Evolutionary conservation across 129 eudicot species (phyloP).

Genomic region (Calendula officinalis): DNA sequence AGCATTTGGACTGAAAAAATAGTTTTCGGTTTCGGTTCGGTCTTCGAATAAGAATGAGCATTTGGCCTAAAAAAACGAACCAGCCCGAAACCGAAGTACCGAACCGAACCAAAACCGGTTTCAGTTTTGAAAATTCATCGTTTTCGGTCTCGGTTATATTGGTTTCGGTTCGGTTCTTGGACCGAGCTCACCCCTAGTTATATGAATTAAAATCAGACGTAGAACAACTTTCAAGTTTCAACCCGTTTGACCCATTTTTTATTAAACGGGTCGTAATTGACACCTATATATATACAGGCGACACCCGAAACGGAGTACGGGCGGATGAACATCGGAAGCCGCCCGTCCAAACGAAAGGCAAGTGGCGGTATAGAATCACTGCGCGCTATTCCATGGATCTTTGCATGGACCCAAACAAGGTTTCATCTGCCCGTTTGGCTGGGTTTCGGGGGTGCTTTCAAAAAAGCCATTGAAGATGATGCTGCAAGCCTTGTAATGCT

Average conservation of each 20-base stretch:
- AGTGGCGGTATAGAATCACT: constrained; percentile 96
- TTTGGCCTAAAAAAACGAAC: too few species aligned
- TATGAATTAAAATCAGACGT: background rate
- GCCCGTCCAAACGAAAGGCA: constrained; percentile 91
- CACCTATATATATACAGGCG: constrained; percentile 46
- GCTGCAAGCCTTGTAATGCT: constrained; percentile 60
- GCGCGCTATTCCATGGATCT: constrained; percentile 97
- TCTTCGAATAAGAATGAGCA: too few species aligned
- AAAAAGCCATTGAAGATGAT: constrained; percentile 57
- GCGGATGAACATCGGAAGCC: constrained; percentile 96
- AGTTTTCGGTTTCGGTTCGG: too few species aligned
- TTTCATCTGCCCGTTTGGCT: constrained; percentile 99
- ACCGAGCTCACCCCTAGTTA: too few species aligned
- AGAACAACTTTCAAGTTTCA: background rate
- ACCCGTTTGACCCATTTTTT: background rate
- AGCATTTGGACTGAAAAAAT: too few species aligned
- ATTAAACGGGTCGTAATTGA: background rate
- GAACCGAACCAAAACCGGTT: too few species aligned
- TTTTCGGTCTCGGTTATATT: too few species aligned
- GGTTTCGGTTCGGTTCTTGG: too few species aligned
- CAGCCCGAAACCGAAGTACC: too few species aligned
- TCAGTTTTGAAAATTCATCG: too few species aligned
- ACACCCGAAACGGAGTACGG: constrained; percentile 92
- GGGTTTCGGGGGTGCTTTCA: constrained; percentile 97
- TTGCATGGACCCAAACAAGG: constrained; percentile 97